phyloP scores from a whole-genome alignment of 257 asterid species.

The Buddleja alternifolia region DNA sequence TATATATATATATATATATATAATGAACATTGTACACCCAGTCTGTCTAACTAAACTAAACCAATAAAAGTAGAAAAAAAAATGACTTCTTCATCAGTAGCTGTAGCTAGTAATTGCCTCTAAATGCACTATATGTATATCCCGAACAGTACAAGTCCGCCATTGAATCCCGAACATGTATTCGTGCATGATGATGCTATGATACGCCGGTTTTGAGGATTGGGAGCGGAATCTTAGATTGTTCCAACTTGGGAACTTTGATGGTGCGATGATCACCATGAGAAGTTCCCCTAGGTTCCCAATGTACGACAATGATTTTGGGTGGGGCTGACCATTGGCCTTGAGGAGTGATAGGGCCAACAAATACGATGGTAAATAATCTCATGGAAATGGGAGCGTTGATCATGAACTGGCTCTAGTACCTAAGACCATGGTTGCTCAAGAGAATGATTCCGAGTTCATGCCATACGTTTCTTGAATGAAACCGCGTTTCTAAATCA shows the following conservation, averaged over 20 bases:
- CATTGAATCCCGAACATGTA: too few relatives aligned
- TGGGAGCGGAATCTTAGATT: slow-evolving; percentile 84
- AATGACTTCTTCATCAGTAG: too few relatives aligned
- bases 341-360: slow-evolving; percentile 90
- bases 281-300: slow-evolving; percentile 99
- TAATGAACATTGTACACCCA: too few relatives aligned
- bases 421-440: slow-evolving; percentile 71
- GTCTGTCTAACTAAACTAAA: too few relatives aligned
- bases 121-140: too few relatives aligned
- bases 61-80: too few relatives aligned
- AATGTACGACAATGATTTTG: slow-evolving; percentile 93
- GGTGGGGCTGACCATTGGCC: slow-evolving; percentile 91
- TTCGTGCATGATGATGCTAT: slow-evolving; percentile 67
- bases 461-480: slow-evolving; percentile 71
- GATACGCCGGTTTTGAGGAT: slow-evolving; percentile 74
- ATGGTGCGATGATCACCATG: slow-evolving; percentile 97
- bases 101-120: too few relatives aligned
- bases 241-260: slow-evolving; percentile 89
- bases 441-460: slow-evolving; percentile 72
- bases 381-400: slow-evolving; percentile 85
- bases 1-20: too few relatives aligned
- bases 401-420: slow-evolving; percentile 95
- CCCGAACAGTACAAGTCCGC: too few relatives aligned
- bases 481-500: too few relatives aligned
- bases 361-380: slow-evolving; percentile 95